phyloP scores from a whole-genome alignment of 176 grass and related monocot genomes.

The Eleusine coracana region DNA sequence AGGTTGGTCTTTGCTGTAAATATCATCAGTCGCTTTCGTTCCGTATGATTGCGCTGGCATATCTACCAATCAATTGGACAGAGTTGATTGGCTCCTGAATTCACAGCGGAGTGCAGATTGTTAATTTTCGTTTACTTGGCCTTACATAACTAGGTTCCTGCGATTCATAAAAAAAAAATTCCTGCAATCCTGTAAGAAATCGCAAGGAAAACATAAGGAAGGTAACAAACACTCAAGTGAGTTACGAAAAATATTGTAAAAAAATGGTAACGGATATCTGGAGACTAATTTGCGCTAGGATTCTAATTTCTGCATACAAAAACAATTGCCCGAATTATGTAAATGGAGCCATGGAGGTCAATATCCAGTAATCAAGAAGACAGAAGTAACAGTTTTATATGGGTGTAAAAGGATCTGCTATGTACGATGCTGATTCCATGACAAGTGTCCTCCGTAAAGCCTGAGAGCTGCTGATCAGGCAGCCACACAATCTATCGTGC shows the following conservation, averaged over 20 bases:
- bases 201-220: background rate
- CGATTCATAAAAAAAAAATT: background rate
- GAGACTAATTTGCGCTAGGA: background rate
- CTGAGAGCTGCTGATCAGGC: background rate
- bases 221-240: background rate
- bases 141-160: background rate
- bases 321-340: background rate
- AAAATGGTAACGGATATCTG: background rate
- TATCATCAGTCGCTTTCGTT: background rate
- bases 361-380: background rate
- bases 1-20: background rate
- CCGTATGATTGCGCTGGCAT: background rate
- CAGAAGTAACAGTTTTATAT: background rate
- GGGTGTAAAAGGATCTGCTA: background rate
- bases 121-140: too few relatives aligned
- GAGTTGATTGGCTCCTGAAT: background rate
- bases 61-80: background rate
- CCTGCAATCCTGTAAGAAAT: background rate
- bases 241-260: too few relatives aligned
- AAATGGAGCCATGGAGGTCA: background rate
- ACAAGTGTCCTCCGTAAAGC: background rate
- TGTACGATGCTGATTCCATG: slow-evolving; percentile 29
- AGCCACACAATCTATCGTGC: slow-evolving; percentile 31
- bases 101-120: too few relatives aligned
- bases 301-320: background rate